A percentile compares a stretch with the other conserved stretches of the same genome.
phyloP scores from a whole-genome alignment of 768 basidiomycete genomes.

The Xerocomus potaroensis region DNA sequence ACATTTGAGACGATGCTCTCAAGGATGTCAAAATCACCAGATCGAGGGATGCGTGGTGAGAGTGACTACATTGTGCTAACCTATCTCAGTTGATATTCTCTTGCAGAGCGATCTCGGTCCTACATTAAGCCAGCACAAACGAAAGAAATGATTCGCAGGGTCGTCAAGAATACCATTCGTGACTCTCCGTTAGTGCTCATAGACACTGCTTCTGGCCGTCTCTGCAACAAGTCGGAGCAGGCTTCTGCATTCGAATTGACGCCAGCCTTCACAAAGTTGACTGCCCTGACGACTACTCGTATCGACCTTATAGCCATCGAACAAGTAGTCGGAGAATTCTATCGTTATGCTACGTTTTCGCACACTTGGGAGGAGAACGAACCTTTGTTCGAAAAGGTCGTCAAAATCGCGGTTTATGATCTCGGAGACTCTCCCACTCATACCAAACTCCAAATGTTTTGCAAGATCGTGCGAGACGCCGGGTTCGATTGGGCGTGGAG shows the following conservation, averaged over 20 bases:
- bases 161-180: neutral
- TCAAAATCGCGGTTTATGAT: neutral
- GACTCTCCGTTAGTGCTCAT: neutral
- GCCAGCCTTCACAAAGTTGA: neutral
- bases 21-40: neutral
- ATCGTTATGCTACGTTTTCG: slow-evolving; percentile 4
- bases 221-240: neutral
- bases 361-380: slow-evolving; percentile 6
- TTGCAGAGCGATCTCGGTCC: neutral
- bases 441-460: slow-evolving; percentile 4
- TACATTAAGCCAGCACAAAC: neutral
- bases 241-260: neutral
- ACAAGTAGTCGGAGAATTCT: neutral
- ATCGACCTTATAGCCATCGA: neutral
- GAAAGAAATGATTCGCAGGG: neutral
- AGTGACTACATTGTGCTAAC: neutral
- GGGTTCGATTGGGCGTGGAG: slow-evolving; percentile 8
- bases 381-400: neutral
- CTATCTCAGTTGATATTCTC: neutral
- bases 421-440: neutral
- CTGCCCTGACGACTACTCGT: neutral
- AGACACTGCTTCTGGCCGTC: neutral
- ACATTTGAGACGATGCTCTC: neutral
- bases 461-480: slow-evolving; percentile 1
- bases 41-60: neutral